Evolutionary conservation across 805 yeast species (phyloP), one percentile per base, ranked within the genome.

Genomic region (Saturnispora mendoncae): DNA sequence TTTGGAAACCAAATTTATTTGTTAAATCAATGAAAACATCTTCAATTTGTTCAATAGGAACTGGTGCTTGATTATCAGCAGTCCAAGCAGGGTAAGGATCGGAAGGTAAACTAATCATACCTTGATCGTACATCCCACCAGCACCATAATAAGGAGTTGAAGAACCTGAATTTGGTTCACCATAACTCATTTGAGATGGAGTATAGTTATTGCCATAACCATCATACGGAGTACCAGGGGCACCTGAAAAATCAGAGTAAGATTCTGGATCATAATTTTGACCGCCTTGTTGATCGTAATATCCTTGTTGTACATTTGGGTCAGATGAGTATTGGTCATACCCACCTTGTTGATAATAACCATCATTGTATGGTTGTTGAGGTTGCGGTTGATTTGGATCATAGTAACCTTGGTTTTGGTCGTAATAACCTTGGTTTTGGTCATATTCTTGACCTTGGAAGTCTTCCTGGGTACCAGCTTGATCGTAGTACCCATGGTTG

Each of bases 61-160:
- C 80, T 10, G 94, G 94, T 20, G 90, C 86, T 61, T 83, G 90
- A 43, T 83, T 88, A 64, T 92, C 97, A 36, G 94, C 94, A 20
- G 96, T 84, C 98, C 98, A 92, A 39, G 98, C 97, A 33, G 99
- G 98, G 62, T 90, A 92, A 26, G 98, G 99, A 62, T 92, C 92
- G 34, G 87, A 77, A 53, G 94, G 72, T 66, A 81, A 53, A 60
- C 85, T 80, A 71, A 79, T 71, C 62, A 67, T 66, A 34, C 67
- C 69, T 51, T 63, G 62, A 46, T 62, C 67, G 46, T 62, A 62
- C 39, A 64, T 64, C 14, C 41, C 44, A 32, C 43, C 48, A 26
- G 64, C 66, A 37, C 64, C 64, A 38, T 60, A 60, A 51, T 85
- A 76, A 17, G 98, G 97, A 32, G 98, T 92, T 2, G 95, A 85